These are phyloP conservation scores for Coemansia sp. DNA, from an alignment of 192 early-diverging fungal genomes.

Conservation along the genomic window DNA sequence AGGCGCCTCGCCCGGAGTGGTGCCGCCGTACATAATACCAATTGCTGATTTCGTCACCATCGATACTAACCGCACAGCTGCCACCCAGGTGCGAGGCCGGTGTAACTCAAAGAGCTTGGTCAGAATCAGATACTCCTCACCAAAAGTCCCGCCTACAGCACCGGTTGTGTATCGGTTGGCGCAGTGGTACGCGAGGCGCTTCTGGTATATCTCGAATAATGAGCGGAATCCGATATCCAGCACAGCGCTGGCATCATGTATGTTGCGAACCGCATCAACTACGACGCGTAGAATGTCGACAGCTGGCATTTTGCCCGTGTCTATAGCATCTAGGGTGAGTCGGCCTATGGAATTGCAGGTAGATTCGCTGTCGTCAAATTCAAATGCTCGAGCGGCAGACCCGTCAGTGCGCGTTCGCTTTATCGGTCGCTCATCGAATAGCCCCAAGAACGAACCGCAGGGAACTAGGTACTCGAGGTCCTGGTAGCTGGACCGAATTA, in stretches of 20 bases:
- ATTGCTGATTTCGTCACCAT: constrained; percentile 48
- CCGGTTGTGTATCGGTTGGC: constrained; percentile 27
- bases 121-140: constrained; percentile 47
- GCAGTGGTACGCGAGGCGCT: constrained; percentile 43
- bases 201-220: constrained; percentile 44
- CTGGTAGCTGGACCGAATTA: constrained; percentile 50
- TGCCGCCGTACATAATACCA: constrained; percentile 47
- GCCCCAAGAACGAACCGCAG: constrained; percentile 48
- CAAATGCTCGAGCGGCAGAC: constrained; percentile 7
- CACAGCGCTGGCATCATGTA: constrained; percentile 46
- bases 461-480: constrained; percentile 49
- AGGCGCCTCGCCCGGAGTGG: constrained; percentile 19
- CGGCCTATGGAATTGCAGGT: constrained; percentile 24
- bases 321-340: constrained; percentile 32
- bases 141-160: constrained; percentile 20
- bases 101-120: constrained; percentile 44
- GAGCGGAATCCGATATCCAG: constrained; percentile 49
- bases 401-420: constrained; percentile 32
- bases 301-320: constrained; percentile 1
- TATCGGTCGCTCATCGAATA: constrained; percentile 52
- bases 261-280: constrained; percentile 41
- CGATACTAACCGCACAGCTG: constrained; percentile 43
- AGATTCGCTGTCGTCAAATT: constrained; percentile 49
- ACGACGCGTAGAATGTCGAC: constrained; percentile 35
- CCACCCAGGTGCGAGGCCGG: constrained; percentile 50